phyloP scores from a whole-genome alignment of 768 basidiomycete species.

The Tubosaeta sp. region DNA sequence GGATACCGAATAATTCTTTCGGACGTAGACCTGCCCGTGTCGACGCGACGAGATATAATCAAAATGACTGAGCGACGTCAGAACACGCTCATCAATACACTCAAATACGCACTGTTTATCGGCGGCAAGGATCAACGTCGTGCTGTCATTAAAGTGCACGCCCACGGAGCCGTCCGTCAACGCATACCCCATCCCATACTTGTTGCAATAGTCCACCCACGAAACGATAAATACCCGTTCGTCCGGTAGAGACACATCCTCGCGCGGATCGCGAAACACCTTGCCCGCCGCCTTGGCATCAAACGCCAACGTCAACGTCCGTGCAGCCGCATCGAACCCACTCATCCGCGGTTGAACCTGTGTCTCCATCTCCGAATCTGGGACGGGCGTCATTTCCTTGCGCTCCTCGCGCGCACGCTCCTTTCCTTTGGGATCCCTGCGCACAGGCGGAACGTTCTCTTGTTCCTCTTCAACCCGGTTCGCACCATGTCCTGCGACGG shows the following conservation, averaged over 20 bases:
- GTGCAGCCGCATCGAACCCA: constrained; percentile 64
- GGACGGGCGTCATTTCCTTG: constrained; percentile 9
- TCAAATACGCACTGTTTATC: constrained; percentile 68
- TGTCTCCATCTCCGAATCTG: constrained; percentile 20
- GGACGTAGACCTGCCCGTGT: constrained; percentile 62
- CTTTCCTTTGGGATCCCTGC: constrained; percentile 30
- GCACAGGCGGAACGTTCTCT: constrained; percentile 32
- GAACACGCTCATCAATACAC: neutral
- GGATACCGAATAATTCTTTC: constrained; percentile 66
- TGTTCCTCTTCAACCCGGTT: constrained; percentile 33
- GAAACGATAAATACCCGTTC: constrained; percentile 90
- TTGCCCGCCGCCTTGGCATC: constrained; percentile 59
- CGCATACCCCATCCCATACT: constrained; percentile 99
- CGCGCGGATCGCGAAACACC: constrained; percentile 63
- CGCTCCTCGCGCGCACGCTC: constrained; percentile 25
- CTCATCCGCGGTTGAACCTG: constrained; percentile 34
- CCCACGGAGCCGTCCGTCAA: constrained; percentile 93
- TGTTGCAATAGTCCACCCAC: constrained; percentile 99
- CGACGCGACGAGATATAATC: constrained; percentile 78
- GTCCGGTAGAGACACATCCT: constrained; percentile 49
- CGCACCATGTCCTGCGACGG: constrained; percentile 29
- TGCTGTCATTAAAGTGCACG: constrained; percentile 96
- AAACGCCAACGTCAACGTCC: constrained; percentile 55
- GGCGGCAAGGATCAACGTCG: constrained; percentile 77
- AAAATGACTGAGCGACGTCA: constrained; percentile 57